These are phyloP conservation scores for Asclepias syriaca DNA, from an alignment of 257 asterid genomes.

Conservation along the genomic window DNA sequence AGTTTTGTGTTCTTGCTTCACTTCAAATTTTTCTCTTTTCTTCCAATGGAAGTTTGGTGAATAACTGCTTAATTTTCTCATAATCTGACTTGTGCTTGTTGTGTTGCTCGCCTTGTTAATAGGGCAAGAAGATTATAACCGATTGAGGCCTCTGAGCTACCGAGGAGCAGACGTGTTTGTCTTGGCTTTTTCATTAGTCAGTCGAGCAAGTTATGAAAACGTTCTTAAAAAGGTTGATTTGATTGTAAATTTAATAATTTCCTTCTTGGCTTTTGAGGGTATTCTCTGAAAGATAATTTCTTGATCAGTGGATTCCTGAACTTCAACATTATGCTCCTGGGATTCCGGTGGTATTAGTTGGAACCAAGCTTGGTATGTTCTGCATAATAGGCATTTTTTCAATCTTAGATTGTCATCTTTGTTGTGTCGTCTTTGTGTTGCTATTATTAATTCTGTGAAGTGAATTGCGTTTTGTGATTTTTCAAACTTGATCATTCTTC, in stretches of 20 bases:
- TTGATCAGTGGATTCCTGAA: conserved; percentile 91
- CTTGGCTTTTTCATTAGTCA: conserved; percentile 80
- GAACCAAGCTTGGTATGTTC: conserved; percentile 74
- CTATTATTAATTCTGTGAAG: not conserved
- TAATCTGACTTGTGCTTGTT: conserved; percentile 16
- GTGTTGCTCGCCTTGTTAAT: conserved; percentile 21
- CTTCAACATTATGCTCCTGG: conserved; percentile 92
- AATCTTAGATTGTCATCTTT: not conserved
- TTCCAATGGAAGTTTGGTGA: not conserved
- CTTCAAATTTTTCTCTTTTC: not conserved
- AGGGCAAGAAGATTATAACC: conserved; percentile 98
- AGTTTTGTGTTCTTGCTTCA: conserved; percentile 9
- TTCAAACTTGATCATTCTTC: not conserved
- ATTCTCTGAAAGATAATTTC: conserved; percentile 16
- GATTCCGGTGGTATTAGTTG: conserved; percentile 72
- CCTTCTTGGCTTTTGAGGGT: not conserved
- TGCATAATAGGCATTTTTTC: not conserved
- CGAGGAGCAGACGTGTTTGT: conserved; percentile 94
- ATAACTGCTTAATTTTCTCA: not conserved
- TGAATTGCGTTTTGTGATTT: not conserved
- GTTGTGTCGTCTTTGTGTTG: not conserved
- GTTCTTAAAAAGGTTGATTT: conserved; percentile 67
- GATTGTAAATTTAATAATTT: not conserved
- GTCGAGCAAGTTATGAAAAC: conserved; percentile 97
- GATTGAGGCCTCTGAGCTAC: conserved; percentile 94